Evolutionary conservation across 495 filamentous ascomycete genomes (phyloP).

Genomic region (Bacidia gigantensis): DNA sequence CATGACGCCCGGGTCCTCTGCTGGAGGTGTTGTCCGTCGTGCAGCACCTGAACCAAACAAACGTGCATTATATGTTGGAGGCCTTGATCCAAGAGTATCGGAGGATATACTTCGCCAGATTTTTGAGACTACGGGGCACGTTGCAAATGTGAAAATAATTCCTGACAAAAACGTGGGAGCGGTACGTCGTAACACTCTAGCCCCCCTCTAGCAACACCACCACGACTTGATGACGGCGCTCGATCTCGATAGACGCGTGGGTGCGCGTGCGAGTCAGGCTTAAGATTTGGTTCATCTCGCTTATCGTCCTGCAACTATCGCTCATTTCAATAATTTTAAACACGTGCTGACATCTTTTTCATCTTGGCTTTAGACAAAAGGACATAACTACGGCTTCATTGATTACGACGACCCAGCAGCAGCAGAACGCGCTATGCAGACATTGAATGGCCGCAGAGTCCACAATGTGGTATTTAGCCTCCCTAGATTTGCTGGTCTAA

Average conservation of each 20-base stretch:
- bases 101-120: conserved; percentile 96
- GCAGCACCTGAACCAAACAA: conserved; percentile 98
- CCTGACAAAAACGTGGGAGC: conserved; percentile 90
- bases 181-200: conserved; percentile 25
- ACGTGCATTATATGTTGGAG: conserved; percentile 90
- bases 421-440: conserved; percentile 93
- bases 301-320: not conserved
- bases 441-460: conserved; percentile 85
- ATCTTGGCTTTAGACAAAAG: conserved; percentile 59
- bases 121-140: conserved; percentile 96
- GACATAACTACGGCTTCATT: conserved; percentile 98
- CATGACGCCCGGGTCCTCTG: conserved; percentile 63
- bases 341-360: not conserved
- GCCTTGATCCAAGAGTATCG: conserved; percentile 86
- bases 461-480: conserved; percentile 77
- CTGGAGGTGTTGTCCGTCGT: conserved; percentile 72
- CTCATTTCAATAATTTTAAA: not conserved
- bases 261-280: not conserved
- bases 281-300: not conserved
- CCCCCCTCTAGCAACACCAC: not conserved
- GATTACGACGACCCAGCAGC: conserved; percentile 97
- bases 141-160: conserved; percentile 98
- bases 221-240: not conserved
- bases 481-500: conserved; percentile 6
- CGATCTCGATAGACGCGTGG: not conserved